Evolutionary conservation across 306 rosid species (phyloP).

Genomic region (Rosa chinensis): DNA sequence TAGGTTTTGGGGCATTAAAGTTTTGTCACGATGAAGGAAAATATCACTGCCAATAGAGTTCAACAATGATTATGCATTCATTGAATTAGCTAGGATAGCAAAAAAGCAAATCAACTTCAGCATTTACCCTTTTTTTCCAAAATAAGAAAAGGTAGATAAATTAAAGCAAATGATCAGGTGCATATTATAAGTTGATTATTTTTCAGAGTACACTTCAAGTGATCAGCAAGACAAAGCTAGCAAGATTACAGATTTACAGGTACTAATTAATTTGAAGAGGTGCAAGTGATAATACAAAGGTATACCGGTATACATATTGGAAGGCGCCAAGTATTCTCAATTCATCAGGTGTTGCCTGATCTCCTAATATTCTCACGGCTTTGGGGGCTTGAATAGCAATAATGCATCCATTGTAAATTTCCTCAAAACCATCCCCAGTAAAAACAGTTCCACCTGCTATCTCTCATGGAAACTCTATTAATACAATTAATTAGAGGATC

Average conservation of each 20-base stretch:
- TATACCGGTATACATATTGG: constrained; percentile 76
- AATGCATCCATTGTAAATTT: constrained; percentile 57
- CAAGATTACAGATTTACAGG: too few species aligned
- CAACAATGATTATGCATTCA: constrained; percentile 16
- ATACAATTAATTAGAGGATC: background rate
- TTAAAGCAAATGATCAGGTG: too few species aligned
- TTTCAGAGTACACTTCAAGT: constrained; percentile 30
- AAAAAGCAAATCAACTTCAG: constrained; percentile 8
- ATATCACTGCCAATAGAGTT: constrained; percentile 75
- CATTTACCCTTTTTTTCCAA: background rate
- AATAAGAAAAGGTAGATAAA: background rate
- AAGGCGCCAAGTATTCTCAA: constrained; percentile 84
- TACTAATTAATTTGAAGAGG: too few species aligned
- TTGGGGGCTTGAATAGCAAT: constrained; percentile 85
- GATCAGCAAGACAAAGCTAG: too few species aligned
- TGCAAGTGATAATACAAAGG: background rate
- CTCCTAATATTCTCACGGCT: constrained; percentile 69
- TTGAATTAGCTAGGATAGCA: constrained; percentile 16
- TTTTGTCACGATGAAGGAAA: constrained; percentile 86
- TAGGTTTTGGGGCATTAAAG: constrained; percentile 81
- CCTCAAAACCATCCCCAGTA: constrained; percentile 56
- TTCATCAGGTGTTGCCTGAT: constrained; percentile 67
- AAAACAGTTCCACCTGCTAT: constrained; percentile 57
- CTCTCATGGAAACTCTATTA: constrained; percentile 18
- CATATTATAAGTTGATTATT: too few species aligned